Evolutionary conservation across 2,329 filamentous ascomycete species (phyloP).

Genomic region (Sporothrix brunneoviolacea): DNA sequence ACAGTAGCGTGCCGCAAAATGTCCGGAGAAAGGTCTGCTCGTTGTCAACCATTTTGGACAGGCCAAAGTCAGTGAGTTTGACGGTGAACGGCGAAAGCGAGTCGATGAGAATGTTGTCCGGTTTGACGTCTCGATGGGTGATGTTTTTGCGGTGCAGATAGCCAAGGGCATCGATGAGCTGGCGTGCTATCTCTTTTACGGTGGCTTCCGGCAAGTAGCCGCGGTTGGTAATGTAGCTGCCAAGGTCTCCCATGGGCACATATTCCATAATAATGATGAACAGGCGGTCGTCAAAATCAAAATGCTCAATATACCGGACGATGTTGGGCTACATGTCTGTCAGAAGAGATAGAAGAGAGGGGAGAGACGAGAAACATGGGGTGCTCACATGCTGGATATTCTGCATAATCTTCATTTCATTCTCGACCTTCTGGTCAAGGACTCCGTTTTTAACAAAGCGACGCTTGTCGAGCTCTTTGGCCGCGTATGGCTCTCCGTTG

Average conservation of each 20-base stretch:
- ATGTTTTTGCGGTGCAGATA: conserved; percentile 86
- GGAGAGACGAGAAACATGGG: not conserved
- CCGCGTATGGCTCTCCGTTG: conserved; percentile 76
- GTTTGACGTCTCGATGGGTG: conserved; percentile 97
- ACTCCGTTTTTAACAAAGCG: conserved; percentile 89
- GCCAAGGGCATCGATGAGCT: conserved; percentile 73
- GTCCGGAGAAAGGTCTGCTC: conserved; percentile 90
- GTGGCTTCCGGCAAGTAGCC: conserved; percentile 59
- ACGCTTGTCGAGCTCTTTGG: conserved; percentile 91
- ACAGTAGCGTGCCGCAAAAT: conserved; percentile 91
- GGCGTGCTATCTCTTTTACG: conserved; percentile 64
- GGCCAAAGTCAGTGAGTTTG: conserved; percentile 91
- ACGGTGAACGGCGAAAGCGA: conserved; percentile 67
- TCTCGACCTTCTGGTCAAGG: conserved; percentile 85
- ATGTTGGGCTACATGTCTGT: conserved; percentile 64
- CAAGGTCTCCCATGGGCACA: conserved; percentile 74
- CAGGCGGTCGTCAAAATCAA: conserved; percentile 72
- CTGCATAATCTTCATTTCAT: conserved; percentile 96
- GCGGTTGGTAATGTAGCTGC: conserved; percentile 58
- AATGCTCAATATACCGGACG: conserved; percentile 82
- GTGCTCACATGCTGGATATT: conserved; percentile 68
- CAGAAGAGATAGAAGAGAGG: not conserved
- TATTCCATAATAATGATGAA: conserved; percentile 99
- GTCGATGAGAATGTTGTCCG: conserved; percentile 89
- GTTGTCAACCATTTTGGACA: conserved; percentile 89